These are phyloP conservation scores for Wickerhamomyces sp. DNA, from an alignment of 1,139 yeast species.

Conservation along the genomic window DNA sequence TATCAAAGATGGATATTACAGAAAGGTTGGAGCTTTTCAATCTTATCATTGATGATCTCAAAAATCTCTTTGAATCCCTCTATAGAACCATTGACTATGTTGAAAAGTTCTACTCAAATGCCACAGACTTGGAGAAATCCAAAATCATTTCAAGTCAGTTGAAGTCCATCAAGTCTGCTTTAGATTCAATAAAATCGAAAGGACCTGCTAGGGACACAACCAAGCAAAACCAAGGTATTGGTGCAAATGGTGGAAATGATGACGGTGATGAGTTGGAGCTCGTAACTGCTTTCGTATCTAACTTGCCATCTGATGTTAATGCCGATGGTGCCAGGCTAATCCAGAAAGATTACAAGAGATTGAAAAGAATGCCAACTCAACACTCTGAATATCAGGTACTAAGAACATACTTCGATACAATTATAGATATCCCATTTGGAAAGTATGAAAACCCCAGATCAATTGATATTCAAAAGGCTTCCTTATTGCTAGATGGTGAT, in stretches of 20 bases:
- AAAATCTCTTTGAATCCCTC: constrained; percentile 28
- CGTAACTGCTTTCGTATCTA: constrained; percentile 44
- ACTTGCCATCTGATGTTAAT: constrained; percentile 29
- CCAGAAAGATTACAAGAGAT: constrained; percentile 52
- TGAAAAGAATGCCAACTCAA: constrained; percentile 50
- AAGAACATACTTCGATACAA: constrained; percentile 59
- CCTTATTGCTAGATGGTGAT: constrained; percentile 61
- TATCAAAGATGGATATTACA: constrained; percentile 31
- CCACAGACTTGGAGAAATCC: constrained; percentile 50
- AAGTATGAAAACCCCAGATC: constrained; percentile 22
- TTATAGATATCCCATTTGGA: constrained; percentile 64
- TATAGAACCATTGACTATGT: constrained; percentile 30
- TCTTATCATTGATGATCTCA: constrained; percentile 32
- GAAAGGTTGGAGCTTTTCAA: constrained; percentile 35
- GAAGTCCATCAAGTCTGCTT: constrained; percentile 47
- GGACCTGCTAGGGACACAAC: neutral
- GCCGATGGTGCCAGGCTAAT: constrained; percentile 53
- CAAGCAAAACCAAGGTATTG: neutral
- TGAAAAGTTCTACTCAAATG: constrained; percentile 40
- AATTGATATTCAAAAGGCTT: constrained; percentile 53
- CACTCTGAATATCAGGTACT: constrained; percentile 65
- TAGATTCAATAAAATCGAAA: constrained; percentile 45
- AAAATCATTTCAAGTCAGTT: constrained; percentile 57
- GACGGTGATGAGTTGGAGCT: constrained; percentile 38
- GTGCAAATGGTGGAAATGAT: constrained; percentile 38